Conservation (phyloP, 1,284 basidiomycete species). For the Trichosporon sp. region DNA sequence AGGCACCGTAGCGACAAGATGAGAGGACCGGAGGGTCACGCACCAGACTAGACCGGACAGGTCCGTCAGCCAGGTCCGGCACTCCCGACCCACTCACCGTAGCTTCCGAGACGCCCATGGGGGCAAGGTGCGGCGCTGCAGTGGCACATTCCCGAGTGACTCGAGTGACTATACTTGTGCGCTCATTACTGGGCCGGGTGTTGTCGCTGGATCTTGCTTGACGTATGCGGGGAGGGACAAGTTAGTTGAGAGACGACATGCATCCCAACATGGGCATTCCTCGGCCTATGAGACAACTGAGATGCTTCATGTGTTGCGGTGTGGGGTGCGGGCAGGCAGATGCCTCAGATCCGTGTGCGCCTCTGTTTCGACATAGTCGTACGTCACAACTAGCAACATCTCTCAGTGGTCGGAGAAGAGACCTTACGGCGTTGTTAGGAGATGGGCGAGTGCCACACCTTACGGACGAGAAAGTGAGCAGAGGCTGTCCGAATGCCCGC, state of each 20-base stretch:
- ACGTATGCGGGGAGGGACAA: no score
- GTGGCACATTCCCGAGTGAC: constrained; percentile 6
- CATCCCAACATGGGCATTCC: no score
- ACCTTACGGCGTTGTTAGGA: no score
- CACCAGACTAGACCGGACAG: no score
- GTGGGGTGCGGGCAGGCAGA: neutral
- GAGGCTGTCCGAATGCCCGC: no score
- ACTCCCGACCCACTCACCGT: constrained; percentile 6
- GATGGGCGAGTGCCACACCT: no score
- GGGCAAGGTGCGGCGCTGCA: neutral
- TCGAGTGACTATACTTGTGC: neutral
- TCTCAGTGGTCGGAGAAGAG: no score
- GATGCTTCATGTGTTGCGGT: neutral
- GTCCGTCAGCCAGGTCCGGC: neutral
- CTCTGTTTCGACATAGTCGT: neutral
- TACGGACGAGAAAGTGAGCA: no score
- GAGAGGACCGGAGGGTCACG: no score
- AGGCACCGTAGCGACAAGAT: no score
- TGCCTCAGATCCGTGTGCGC: neutral
- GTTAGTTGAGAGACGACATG: no score
- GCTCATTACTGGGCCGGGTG: neutral
- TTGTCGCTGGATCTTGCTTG: neutral
- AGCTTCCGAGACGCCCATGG: neutral
- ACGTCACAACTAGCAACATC: neutral
- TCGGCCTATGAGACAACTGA: neutral